phyloP scores from a whole-genome alignment of 805 yeast species.

The Ogataea nakhonphanomensis region DNA sequence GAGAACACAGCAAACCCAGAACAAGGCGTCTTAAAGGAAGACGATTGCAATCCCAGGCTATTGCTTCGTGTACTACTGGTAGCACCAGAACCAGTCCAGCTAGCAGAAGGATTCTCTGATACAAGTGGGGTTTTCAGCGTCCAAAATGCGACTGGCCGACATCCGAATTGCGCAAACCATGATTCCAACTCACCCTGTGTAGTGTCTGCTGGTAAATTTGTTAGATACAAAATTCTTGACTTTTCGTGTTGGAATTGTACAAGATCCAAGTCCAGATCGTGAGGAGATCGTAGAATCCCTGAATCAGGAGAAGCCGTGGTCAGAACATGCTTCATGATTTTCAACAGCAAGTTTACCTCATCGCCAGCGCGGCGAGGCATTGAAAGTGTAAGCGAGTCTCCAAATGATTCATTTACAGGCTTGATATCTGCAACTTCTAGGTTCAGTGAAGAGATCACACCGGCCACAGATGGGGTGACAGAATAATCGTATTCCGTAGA shows the following conservation, averaged over 20 bases:
- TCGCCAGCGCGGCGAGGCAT: slow-evolving; percentile 42
- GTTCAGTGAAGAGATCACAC: slow-evolving; percentile 21
- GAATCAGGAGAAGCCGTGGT: slow-evolving; percentile 41
- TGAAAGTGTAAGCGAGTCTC: slow-evolving; percentile 20
- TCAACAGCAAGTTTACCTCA: slow-evolving; percentile 43
- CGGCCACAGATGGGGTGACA: slow-evolving; percentile 17
- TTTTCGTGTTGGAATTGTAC: slow-evolving; percentile 64
- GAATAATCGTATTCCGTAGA: slow-evolving; percentile 46
- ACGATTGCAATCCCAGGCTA: slow-evolving; percentile 26
- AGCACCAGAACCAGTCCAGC: slow-evolving; percentile 7
- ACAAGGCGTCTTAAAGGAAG: slow-evolving; percentile 43
- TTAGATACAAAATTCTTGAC: slow-evolving; percentile 72
- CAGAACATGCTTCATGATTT: slow-evolving; percentile 44
- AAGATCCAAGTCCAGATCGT: slow-evolving; percentile 73
- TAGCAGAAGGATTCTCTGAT: slow-evolving; percentile 13
- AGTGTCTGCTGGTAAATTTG: slow-evolving; percentile 80
- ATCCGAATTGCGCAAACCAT: slow-evolving; percentile 88
- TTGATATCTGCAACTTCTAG: slow-evolving; percentile 19
- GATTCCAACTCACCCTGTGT: slow-evolving; percentile 87
- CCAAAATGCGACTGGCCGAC: slow-evolving; percentile 88
- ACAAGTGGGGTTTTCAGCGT: slow-evolving; percentile 57
- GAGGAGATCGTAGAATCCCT: slow-evolving; percentile 66
- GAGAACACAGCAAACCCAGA: slow-evolving; percentile 85
- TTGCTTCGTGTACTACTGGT: slow-evolving; percentile 16
- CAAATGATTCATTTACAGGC: slow-evolving; percentile 13